phyloP scores from a whole-genome alignment of 768 basidiomycete genomes.

The Lactifluus hygrophoroides region DNA sequence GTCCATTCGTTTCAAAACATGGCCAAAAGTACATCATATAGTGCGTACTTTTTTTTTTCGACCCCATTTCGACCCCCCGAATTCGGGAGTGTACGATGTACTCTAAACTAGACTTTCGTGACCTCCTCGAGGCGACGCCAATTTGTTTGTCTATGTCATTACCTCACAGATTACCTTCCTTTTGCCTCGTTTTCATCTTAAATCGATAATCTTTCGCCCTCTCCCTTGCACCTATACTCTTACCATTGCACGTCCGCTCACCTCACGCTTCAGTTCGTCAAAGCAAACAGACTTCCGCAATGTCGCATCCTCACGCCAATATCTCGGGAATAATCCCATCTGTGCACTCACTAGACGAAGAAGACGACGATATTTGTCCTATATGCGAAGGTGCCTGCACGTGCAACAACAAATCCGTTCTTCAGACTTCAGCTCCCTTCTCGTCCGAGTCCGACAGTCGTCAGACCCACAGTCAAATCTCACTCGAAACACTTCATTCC shows the following conservation, averaged over 20 bases:
- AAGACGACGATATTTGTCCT: slow-evolving; percentile 82
- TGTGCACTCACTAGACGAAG: slow-evolving; percentile 45
- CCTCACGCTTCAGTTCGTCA: slow-evolving; percentile 29
- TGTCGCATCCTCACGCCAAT: slow-evolving; percentile 64
- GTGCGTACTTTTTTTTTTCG: slow-evolving; percentile 27
- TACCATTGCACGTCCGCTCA: slow-evolving; percentile 9
- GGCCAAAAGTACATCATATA: slow-evolving; percentile 30
- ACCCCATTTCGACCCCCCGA: slow-evolving; percentile 11
- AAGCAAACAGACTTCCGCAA: slow-evolving; percentile 49
- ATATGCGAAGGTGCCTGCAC: slow-evolving; percentile 89
- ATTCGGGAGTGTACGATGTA: slow-evolving; percentile 19
- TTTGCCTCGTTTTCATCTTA: slow-evolving; percentile 13
- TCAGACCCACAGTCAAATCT: not conserved
- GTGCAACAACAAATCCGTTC: slow-evolving; percentile 40
- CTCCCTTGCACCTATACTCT: not conserved
- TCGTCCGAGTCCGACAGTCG: not conserved
- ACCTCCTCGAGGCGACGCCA: slow-evolving; percentile 15
- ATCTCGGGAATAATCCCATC: slow-evolving; percentile 42
- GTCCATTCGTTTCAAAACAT: slow-evolving; percentile 35
- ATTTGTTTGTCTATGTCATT: slow-evolving; percentile 17
- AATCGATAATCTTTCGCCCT: slow-evolving; percentile 3
- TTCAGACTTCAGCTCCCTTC: not conserved
- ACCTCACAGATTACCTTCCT: slow-evolving; percentile 10
- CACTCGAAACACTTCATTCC: slow-evolving; percentile 1
- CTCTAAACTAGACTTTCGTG: slow-evolving; percentile 11